These are phyloP conservation scores for Penicillium sclerotiorum DNA, from an alignment of 2,329 filamentous ascomycete genomes.

Conservation along the genomic window DNA sequence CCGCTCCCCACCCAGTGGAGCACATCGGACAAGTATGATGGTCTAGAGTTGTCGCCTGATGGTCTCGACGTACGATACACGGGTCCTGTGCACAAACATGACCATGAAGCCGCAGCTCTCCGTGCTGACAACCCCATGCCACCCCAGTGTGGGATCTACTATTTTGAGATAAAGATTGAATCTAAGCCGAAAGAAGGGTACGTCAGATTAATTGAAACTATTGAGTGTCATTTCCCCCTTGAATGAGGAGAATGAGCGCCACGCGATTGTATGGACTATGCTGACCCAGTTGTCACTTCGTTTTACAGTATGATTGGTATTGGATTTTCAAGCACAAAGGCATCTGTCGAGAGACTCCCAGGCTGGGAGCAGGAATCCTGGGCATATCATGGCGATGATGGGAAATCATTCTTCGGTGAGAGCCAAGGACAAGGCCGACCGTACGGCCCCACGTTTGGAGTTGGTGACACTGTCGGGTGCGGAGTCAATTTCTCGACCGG, in stretches of 20 bases:
- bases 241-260: too few relatives aligned
- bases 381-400: conserved; percentile 69
- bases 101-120: conserved; percentile 78
- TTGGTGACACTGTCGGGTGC: conserved; percentile 64
- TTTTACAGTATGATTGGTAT: conserved; percentile 50
- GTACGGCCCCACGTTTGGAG: conserved; percentile 63
- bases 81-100: conserved; percentile 59
- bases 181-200: conserved; percentile 70
- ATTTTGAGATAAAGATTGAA: conserved; percentile 75
- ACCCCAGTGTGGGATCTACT: conserved; percentile 87
- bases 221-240: too few relatives aligned
- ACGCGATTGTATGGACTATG: too few relatives aligned
- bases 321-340: conserved; percentile 63
- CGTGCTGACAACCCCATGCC: conserved; percentile 87
- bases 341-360: conserved; percentile 62
- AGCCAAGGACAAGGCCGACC: conserved; percentile 56
- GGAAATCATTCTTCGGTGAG: conserved; percentile 63
- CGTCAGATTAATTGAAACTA: conserved; percentile 31
- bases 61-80: conserved; percentile 71
- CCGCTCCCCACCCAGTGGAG: conserved; percentile 84
- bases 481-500: conserved; percentile 66
- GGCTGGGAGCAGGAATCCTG: conserved; percentile 69
- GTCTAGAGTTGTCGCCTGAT: conserved; percentile 73
- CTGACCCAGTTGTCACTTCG: not conserved
- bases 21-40: conserved; percentile 70